phyloP scores from a whole-genome alignment of 176 grass and related monocot species.

The Hyparrhenia diplandra region DNA sequence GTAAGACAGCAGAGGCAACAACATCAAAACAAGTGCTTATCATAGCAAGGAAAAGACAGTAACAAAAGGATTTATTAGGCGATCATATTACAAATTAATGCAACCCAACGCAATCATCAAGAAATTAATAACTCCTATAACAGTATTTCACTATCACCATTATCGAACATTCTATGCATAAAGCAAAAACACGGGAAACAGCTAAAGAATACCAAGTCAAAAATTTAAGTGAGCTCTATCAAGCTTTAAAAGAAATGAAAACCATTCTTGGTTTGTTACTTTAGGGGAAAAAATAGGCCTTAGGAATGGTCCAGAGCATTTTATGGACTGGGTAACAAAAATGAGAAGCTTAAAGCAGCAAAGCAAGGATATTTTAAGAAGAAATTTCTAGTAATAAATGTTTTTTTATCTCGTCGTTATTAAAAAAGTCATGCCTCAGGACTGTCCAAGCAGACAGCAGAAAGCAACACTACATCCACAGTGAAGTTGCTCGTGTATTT shows the following conservation, averaged over 20 bases:
- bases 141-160: not conserved
- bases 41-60: not conserved
- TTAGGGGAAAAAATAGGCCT: not conserved
- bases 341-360: not conserved
- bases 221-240: not conserved
- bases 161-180: slow-evolving; percentile 11
- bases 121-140: not conserved
- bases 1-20: slow-evolving; percentile 19
- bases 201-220: not conserved
- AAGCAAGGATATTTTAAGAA: not conserved
- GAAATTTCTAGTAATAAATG: not conserved
- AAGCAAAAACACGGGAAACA: not conserved
- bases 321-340: not conserved
- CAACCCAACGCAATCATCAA: not conserved
- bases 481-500: not conserved
- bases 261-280: not conserved
- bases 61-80: slow-evolving; percentile 14
- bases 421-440: not conserved
- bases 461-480: too few relatives aligned
- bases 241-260: not conserved
- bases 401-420: not conserved
- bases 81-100: not conserved
- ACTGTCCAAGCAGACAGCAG: not conserved
- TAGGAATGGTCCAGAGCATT: not conserved
- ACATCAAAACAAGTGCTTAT: not conserved